Base-by-base conservation (phyloP, 1,139 yeast genomes). In the Pichia sp. region DNA sequence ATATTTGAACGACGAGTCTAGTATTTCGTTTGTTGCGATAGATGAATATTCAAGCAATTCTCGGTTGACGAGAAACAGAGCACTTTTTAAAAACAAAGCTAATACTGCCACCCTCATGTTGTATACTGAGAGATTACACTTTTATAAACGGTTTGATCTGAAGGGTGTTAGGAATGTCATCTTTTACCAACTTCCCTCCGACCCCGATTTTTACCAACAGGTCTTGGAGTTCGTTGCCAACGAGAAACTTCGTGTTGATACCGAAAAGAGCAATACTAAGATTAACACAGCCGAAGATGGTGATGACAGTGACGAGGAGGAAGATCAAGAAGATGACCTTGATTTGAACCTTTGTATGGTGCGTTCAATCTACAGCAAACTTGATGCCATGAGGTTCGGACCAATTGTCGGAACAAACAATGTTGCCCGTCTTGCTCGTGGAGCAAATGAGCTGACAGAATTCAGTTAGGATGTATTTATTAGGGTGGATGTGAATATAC, bases 111-210 rank as follows among this genome's bases (percentile, higher is more conserved):
- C 89, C 64, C 79, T 92, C 38, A 68, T 95, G 72, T 70, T 93
- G 19, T 90, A 90, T 70, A 89, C 97, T 0, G 98, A 93, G 65
- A 86, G 99, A 76, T 75, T 92, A 68, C 99, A 93, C 68, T 95
- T 89, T 67, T 93, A 85, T 74, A 80, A 97, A 62, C 77, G 98
- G 55, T 90, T 81, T 67, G 93, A 88, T 56, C 75, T 95, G 54
- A 80, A 78, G 58, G 99, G 98, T n/a, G 97, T 88, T 19, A 85
- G 87, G 67, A 87, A 84, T 54, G 78, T 93, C 45, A 70, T 93
- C 31, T 81, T 93, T 74, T 95, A 90, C 69, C 90, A 87, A 31
- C 76, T 88, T 23, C 99, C 99, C 7, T 77, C 85, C 19, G 90
- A 93, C 68, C 96, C 97, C 5, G 67, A 78, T 41, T 93, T 90